phyloP scores from a whole-genome alignment of 1,284 basidiomycete genomes.

The Ustilago crameri region DNA sequence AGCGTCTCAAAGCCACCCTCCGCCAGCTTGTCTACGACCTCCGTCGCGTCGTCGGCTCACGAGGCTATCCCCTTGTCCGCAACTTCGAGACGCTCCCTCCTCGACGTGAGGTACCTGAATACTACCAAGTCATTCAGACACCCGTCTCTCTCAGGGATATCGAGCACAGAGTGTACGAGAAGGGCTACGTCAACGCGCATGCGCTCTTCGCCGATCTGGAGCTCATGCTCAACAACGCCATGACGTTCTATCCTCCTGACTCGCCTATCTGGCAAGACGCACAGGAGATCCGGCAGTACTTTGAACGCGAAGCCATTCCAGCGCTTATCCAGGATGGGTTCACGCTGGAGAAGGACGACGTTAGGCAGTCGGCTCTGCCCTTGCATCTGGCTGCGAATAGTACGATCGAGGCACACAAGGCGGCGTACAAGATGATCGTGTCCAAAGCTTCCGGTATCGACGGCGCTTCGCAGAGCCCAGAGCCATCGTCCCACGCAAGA shows the following conservation, averaged over 20 bases:
- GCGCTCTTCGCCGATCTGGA: conserved; percentile 58
- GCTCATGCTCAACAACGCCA: conserved; percentile 65
- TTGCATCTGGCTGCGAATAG: conserved; percentile 54
- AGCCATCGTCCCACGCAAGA: conserved; percentile 29
- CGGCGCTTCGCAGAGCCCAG: conserved; percentile 35
- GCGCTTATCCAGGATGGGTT: conserved; percentile 62
- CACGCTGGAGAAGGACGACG: conserved; percentile 64
- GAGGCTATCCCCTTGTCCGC: conserved; percentile 44
- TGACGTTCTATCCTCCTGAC: conserved; percentile 60
- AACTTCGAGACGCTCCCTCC: conserved; percentile 62
- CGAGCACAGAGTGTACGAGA: conserved; percentile 50
- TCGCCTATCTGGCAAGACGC: conserved; percentile 61
- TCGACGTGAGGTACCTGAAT: conserved; percentile 59
- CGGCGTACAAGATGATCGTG: conserved; percentile 45
- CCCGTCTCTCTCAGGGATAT: conserved; percentile 62
- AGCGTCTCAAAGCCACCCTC: conserved; percentile 62
- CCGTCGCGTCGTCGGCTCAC: conserved; percentile 33
- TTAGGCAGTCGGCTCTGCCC: conserved; percentile 61
- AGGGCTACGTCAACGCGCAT: conserved; percentile 59
- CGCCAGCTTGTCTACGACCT: conserved; percentile 52
- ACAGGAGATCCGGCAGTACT: conserved; percentile 49
- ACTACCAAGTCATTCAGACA: conserved; percentile 61
- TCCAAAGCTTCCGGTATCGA: conserved; percentile 16
- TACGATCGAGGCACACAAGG: conserved; percentile 53
- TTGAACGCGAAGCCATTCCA: conserved; percentile 61